Conservation (phyloP, 148 eudicot species). For the Silene latifolia region DNA sequence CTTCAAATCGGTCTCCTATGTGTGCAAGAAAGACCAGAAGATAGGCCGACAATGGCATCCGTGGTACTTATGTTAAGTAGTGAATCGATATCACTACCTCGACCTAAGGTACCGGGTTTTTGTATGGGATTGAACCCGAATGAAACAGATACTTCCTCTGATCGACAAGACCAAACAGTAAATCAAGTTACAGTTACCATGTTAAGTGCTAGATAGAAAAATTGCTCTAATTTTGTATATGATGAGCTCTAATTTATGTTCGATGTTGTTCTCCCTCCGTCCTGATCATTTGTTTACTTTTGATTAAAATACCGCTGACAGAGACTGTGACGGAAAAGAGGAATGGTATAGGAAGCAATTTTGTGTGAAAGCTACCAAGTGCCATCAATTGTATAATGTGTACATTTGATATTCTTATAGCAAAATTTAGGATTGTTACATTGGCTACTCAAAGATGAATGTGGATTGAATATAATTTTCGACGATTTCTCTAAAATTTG, state of each 20-base stretch:
- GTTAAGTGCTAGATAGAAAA: slow-evolving; percentile 53
- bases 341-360: too few relatives aligned
- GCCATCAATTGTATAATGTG: not conserved
- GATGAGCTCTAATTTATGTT: not conserved
- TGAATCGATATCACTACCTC: slow-evolving; percentile 47
- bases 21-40: slow-evolving; percentile 78
- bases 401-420: not conserved
- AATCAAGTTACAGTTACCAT: slow-evolving; percentile 70
- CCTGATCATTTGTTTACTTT: too few relatives aligned
- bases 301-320: too few relatives aligned
- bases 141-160: slow-evolving; percentile 53
- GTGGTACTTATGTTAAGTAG: slow-evolving; percentile 69
- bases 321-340: too few relatives aligned
- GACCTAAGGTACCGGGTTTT: slow-evolving; percentile 63
- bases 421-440: not conserved
- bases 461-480: not conserved
- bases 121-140: slow-evolving; percentile 45
- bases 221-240: not conserved
- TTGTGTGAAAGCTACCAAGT: not conserved
- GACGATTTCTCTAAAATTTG: not conserved
- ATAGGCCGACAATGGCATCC: slow-evolving; percentile 73
- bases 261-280: not conserved
- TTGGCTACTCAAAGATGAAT: not conserved
- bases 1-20: slow-evolving; percentile 77
- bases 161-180: slow-evolving; percentile 54